These are phyloP conservation scores for Chlorella vulgaris DNA, from an alignment of 139 green algal species.

Conservation along the genomic window DNA sequence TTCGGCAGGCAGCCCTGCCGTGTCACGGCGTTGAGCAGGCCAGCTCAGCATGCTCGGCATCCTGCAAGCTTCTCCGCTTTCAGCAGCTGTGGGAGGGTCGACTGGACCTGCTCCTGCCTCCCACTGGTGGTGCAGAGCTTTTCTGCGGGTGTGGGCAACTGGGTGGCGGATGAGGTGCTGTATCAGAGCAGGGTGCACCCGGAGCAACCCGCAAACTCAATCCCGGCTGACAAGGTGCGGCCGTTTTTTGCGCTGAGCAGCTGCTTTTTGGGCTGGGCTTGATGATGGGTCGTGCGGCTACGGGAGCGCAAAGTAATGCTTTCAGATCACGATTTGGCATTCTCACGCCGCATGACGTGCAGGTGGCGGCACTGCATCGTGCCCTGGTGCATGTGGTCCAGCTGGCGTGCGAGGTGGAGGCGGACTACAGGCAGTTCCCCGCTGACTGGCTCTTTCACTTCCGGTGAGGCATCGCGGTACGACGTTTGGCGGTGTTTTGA, in stretches of 20 bases:
- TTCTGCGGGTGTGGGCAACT: conserved; percentile 87
- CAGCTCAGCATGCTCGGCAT: too few relatives aligned
- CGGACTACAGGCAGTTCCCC: conserved; percentile 68
- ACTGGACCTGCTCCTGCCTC: too few relatives aligned
- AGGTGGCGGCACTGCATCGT: conserved; percentile 24
- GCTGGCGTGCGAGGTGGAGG: conserved; percentile 62
- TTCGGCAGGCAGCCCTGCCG: too few relatives aligned
- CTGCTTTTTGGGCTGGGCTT: neutral
- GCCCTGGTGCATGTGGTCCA: conserved; percentile 52
- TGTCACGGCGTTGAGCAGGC: too few relatives aligned
- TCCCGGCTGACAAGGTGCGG: conserved; percentile 48
- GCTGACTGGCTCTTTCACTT: conserved; percentile 87
- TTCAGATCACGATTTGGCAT: too few relatives aligned
- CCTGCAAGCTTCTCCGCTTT: neutral
- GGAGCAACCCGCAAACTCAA: conserved; percentile 57
- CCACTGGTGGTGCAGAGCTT: conserved; percentile 57
- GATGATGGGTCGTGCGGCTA: too few relatives aligned
- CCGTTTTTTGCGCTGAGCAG: neutral
- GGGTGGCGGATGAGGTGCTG: conserved; percentile 92
- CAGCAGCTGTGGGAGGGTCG: too few relatives aligned
- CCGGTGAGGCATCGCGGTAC: conserved; percentile 42
- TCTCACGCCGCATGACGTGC: neutral
- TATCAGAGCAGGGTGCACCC: conserved; percentile 80
- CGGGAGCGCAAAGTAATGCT: too few relatives aligned
- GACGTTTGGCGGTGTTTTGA: neutral